phyloP scores from a whole-genome alignment of 1,139 yeast genomes.

The Arxiozyma slooffiae region DNA sequence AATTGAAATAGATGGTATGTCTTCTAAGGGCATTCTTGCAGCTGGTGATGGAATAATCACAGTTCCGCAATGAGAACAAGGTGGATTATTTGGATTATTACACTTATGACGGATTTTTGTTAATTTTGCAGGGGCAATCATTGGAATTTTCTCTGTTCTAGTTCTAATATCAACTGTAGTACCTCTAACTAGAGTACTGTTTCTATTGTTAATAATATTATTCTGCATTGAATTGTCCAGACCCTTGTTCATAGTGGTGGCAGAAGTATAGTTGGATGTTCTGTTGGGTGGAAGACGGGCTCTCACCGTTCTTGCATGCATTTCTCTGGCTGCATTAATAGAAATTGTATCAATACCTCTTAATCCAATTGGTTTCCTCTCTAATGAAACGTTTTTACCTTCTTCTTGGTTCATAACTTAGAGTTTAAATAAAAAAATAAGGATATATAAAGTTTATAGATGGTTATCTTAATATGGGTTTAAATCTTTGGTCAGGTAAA shows the following conservation, averaged over 20 bases:
- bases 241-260: constrained; percentile 18
- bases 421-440: no score
- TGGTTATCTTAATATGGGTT: no score
- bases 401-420: constrained; percentile 4
- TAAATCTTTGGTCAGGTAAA: no score
- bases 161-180: not conserved
- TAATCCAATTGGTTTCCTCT: not conserved
- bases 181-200: not conserved
- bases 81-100: constrained; percentile 33
- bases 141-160: constrained; percentile 2
- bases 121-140: constrained; percentile 9
- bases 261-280: constrained; percentile 9
- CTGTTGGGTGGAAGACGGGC: constrained; percentile 12
- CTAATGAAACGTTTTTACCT: not conserved
- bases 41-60: constrained; percentile 68
- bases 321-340: constrained; percentile 53
- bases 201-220: constrained; percentile 6
- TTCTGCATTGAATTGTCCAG: not conserved
- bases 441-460: no score
- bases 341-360: constrained; percentile 46
- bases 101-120: constrained; percentile 19
- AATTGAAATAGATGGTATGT: constrained; percentile 55
- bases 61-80: constrained; percentile 54
- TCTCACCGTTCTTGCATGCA: constrained; percentile 36
- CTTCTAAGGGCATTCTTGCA: constrained; percentile 51